Evolutionary conservation across 495 filamentous ascomycete species (phyloP).

Genomic region (Pyrenopolyporus hunteri): DNA sequence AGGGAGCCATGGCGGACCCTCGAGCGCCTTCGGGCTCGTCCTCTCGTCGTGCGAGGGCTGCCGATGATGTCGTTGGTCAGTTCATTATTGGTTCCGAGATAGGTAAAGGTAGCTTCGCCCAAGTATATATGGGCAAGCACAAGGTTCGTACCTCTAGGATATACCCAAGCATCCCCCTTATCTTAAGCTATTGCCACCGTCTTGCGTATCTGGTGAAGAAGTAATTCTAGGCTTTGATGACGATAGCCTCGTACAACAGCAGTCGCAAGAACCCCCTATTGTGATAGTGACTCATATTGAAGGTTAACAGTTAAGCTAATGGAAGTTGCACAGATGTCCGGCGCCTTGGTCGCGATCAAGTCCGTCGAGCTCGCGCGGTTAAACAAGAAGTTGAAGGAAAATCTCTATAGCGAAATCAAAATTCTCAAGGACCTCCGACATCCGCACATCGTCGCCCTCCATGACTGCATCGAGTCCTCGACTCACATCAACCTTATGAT

Average conservation of each 20-base stretch:
- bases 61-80: constrained; percentile 73
- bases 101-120: constrained; percentile 94
- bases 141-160: constrained; percentile 63
- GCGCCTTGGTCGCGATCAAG: constrained; percentile 87
- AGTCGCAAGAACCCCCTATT: constrained; percentile 1
- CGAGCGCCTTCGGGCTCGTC: constrained; percentile 43
- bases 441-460: constrained; percentile 94
- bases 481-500: constrained; percentile 95
- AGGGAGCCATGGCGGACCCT: constrained; percentile 55
- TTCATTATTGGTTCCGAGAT: constrained; percentile 84
- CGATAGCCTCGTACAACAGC: background rate
- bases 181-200: constrained; percentile 9
- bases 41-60: constrained; percentile 46
- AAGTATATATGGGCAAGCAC: constrained; percentile 85
- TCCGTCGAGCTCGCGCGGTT: constrained; percentile 88
- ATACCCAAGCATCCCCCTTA: background rate
- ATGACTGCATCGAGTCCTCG: constrained; percentile 85
- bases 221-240: background rate
- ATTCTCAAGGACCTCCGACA: constrained; percentile 92
- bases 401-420: constrained; percentile 91
- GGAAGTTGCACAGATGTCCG: constrained; percentile 55
- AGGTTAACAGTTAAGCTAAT: constrained; percentile 48
- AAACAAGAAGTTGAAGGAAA: constrained; percentile 94
- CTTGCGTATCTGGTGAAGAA: constrained; percentile 8
- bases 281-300: constrained; percentile 13